These are phyloP conservation scores for Eimeria praecox DNA, from an alignment of 169 alveolate species.

Conservation along the genomic window DNA sequence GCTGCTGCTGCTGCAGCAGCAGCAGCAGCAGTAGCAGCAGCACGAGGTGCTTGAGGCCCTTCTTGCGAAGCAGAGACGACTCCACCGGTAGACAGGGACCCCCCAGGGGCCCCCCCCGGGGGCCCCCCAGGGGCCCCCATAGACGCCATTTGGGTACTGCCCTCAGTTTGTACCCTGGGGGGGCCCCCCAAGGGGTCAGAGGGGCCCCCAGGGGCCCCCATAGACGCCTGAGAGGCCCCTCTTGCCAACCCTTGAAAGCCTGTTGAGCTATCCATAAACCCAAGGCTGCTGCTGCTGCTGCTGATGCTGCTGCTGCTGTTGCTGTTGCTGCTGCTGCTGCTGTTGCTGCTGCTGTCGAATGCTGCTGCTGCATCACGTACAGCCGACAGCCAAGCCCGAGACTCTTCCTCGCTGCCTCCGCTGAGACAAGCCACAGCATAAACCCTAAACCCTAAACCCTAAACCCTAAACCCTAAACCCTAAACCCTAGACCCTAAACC, in stretches of 20 bases:
- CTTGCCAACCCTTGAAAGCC: neutral
- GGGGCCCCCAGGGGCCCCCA: neutral
- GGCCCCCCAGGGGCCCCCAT: neutral
- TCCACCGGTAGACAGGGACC: neutral
- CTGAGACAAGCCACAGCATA: neutral
- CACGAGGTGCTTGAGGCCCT: neutral
- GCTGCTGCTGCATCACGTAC: conserved; percentile 7
- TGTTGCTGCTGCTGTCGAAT: conserved; percentile 25
- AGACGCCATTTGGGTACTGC: neutral
- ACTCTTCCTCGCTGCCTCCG: conserved; percentile 9
- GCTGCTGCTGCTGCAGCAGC: neutral
- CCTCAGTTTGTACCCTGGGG: neutral
- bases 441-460: conserved; percentile 29
- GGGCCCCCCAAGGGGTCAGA: neutral
- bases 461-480: neutral
- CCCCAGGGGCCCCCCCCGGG: too few relatives aligned
- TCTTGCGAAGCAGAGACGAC: neutral
- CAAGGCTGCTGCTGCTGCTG: neutral
- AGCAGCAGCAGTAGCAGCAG: neutral
- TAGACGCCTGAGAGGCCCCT: neutral
- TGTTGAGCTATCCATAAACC: neutral
- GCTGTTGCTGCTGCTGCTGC: conserved; percentile 31
- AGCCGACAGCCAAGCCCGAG: conserved; percentile 23
- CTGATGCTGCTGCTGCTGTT: neutral
- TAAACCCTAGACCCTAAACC: neutral